Base-by-base conservation (phyloP, 305 asterid genomes). In the Fraxinus ornus region DNA sequence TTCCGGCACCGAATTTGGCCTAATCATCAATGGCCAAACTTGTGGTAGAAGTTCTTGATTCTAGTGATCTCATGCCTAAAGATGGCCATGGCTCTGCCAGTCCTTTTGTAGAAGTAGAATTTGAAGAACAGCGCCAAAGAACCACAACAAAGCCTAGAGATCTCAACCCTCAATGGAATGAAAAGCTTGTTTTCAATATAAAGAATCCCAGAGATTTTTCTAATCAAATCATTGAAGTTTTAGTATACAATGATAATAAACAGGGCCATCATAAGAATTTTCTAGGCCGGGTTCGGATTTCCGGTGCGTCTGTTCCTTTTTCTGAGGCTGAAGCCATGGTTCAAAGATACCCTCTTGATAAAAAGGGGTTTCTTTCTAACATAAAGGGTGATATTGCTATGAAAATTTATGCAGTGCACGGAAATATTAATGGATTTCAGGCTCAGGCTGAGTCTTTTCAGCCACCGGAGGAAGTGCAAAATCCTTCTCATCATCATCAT, bases 11-110 rank as follows among this genome's bases (percentile, higher is more conserved):
- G 57, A 76, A 21, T 28, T 74, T 60, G 24, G 76, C 36, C 37
- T 10, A 15, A 17, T 47, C 75, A 37, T 35, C 64, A 79, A 93
- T 94, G 97, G 92, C 97, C 60, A 89, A 85, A 88, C 94, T 95
- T 24, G 89, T 92, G 64, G 94, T 92, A 30, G 93, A 95, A 91
- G 94, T 95, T 70, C 78, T 95, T 24, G 97, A 93, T 19, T 97
- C 99, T 49, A 89, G 89, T 77, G 97, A 94, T 85, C 98, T 95
- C 32, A 92, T 93, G 97, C 97, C 99, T 7, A 95, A 95, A 90
- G 98, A 95, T 81, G 97, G 97, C 1, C 94, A 92, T 41, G 98
- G 98, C 13, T 91, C 94, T 22, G 93, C 99, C 24, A 94, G 89
- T 82, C 97, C 98, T 4, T 94, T 91, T 78, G 98, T 91, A 0